A percentile compares a stretch with the other conserved stretches of the same genome.
Evolutionary conservation across 441 rosid genomes (phyloP).

Genomic region (Erodium trifolium): DNA sequence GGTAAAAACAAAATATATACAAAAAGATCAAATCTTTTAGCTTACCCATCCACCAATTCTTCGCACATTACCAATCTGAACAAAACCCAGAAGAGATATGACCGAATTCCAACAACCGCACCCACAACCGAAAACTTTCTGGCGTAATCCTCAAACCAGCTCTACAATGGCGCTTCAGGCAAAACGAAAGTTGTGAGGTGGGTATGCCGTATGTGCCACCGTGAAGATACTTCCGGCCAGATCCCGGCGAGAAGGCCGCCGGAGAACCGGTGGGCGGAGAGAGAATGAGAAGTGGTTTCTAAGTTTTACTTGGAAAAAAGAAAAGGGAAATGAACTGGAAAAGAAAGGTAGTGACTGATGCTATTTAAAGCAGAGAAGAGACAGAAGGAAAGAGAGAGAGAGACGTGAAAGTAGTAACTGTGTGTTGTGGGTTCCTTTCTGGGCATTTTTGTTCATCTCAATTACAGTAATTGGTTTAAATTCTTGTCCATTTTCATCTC

Average conservation of each 20-base stretch:
- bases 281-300: not conserved
- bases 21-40: conserved; percentile 5
- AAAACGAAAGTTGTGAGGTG: not conserved
- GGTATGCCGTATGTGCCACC: not conserved
- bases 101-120: conserved; percentile 10
- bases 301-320: not conserved
- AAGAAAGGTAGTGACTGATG: not conserved
- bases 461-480: not conserved
- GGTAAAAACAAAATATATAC: not conserved
- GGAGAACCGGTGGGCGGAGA: not conserved
- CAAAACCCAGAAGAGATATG: conserved; percentile 22
- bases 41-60: conserved; percentile 6
- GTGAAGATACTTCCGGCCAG: not conserved
- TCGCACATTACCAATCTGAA: conserved; percentile 15
- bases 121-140: conserved; percentile 3
- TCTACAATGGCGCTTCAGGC: not conserved
- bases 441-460: not conserved
- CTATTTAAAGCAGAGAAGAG: not conserved
- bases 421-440: not conserved
- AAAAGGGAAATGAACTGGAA: not conserved
- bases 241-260: conserved; percentile 2
- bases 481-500: not conserved
- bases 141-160: not conserved
- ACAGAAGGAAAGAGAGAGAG: not conserved
- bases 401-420: not conserved